Base-by-base conservation (phyloP, 2,329 filamentous ascomycete genomes). In the Trichoderma hamatum region DNA sequence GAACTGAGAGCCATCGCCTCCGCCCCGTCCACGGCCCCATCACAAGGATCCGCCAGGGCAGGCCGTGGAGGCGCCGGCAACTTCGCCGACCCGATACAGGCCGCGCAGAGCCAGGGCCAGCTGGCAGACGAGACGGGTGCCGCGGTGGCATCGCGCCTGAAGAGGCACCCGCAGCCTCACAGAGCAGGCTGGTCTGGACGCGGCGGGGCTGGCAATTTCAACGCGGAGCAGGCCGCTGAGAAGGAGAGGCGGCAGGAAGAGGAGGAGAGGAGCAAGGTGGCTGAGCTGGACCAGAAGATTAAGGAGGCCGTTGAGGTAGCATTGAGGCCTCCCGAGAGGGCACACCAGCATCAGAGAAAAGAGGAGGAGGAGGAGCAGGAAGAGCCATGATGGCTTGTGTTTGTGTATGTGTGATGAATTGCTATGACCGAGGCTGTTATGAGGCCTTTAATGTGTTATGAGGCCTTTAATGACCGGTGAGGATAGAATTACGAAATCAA, bases 1-100 rank as follows among this genome's bases (percentile, higher is more conserved):
- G 21, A 43, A 43, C 34, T 39, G 73, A 76, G 21, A 73, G 72
- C 75, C 39, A 72, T 71, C 46, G 72, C 72, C 71, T 70, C 78
- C 71, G 64, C 76, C 72, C 30, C 59, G 32, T 46, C 62, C 24
- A 46, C 72, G 69, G 70, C 72, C 70, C 73, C 72, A 24, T 68
- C 73, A 70, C 72, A 74, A n/a, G 71, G 74, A 73, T 74, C 74
- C 83, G 84, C 77, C 73, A 79, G 82, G 49, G 79, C 78, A 43
- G 88, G 88, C 66, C 85, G 88, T 69, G 88, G 88, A 72, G 88
- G 88, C 24, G 87, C 88, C 1, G 88, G 88, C 46, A 90, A 90
- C 80, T 88, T 84, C 74, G 76, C 83, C 64, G 81, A 83, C 65
- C 72, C 79, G 21, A 73, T 77, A 54, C 74, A 78, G 26, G 73